Conservation (phyloP, 108 stramenopile genomes). For the Discostella stelligeroides region DNA sequence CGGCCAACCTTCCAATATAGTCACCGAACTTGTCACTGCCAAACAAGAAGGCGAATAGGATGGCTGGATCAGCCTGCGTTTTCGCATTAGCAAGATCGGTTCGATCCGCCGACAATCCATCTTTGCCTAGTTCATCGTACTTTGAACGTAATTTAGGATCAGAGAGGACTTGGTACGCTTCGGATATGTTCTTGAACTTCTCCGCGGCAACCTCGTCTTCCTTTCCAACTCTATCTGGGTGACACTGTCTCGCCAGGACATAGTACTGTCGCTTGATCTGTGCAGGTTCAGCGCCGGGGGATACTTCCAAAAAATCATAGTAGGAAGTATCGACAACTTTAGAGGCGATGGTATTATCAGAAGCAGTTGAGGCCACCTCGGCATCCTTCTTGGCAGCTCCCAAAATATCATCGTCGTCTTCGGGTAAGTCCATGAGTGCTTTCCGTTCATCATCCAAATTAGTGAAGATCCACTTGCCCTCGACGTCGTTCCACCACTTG, state of each 20-base stretch:
- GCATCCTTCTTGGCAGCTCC: conserved; percentile 51
- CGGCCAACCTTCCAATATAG: conserved; percentile 67
- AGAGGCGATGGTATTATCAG: conserved; percentile 24
- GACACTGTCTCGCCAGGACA: conserved; percentile 86
- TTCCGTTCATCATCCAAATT: conserved; percentile 53
- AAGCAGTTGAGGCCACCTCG: conserved; percentile 26
- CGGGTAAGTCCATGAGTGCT: conserved; percentile 49
- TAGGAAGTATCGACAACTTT: conserved; percentile 68
- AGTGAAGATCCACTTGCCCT: conserved; percentile 65
- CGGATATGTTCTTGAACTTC: conserved; percentile 79
- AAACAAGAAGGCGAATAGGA: conserved; percentile 79
- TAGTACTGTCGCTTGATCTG: conserved; percentile 93
- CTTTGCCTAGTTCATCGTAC: conserved; percentile 69
- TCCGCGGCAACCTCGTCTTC: conserved; percentile 70
- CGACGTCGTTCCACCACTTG: conserved; percentile 85
- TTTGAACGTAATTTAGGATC: conserved; percentile 65
- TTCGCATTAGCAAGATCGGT: conserved; percentile 41
- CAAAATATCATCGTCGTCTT: conserved; percentile 70
- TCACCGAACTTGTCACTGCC: conserved; percentile 75
- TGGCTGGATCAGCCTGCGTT: conserved; percentile 53
- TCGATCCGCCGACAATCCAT: conserved; percentile 61
- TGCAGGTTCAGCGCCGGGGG: conserved; percentile 64
- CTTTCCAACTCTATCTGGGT: conserved; percentile 83
- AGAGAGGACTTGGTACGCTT: conserved; percentile 83
- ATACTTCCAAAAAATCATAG: conserved; percentile 79